These are phyloP conservation scores for Pelargonium myrrhifolium DNA, from an alignment of 441 rosid genomes.

Conservation along the genomic window DNA sequence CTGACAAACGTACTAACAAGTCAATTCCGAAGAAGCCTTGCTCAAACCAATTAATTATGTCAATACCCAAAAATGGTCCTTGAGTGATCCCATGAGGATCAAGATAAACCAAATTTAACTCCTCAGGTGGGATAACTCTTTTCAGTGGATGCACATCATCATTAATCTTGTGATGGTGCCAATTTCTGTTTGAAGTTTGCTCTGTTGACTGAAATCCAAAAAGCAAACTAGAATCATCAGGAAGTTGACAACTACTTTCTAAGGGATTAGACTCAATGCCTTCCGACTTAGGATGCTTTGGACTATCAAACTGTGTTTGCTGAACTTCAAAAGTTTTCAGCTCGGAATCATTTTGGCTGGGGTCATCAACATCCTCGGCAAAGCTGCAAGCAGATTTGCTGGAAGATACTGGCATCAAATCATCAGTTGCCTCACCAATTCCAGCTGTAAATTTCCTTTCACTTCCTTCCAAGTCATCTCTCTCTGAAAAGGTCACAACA, in stretches of 20 bases:
- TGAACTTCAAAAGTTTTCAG: neutral
- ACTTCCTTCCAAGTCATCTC: neutral
- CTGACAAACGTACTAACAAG: constrained; percentile 44
- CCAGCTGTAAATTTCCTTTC: neutral
- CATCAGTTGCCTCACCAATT: neutral
- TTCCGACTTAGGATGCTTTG: neutral
- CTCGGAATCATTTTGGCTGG: neutral
- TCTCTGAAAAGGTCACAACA: too few species aligned
- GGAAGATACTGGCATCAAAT: neutral
- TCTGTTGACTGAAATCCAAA: constrained; percentile 20
- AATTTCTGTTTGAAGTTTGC: constrained; percentile 17
- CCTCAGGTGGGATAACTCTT: constrained; percentile 33
- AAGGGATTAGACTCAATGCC: neutral
- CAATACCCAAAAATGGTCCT: constrained; percentile 50
- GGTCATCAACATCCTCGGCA: neutral
- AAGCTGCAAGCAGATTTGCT: neutral
- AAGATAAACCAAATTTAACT: constrained; percentile 37
- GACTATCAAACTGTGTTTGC: too few species aligned
- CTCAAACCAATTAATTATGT: constrained; percentile 51
- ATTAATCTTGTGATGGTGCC: constrained; percentile 16
- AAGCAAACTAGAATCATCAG: constrained; percentile 32
- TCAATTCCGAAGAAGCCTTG: constrained; percentile 59
- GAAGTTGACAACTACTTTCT: constrained; percentile 18
- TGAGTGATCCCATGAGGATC: constrained; percentile 59
- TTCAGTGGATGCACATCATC: constrained; percentile 12